Evolutionary conservation across 805 yeast genomes (phyloP), one percentile per base, ranked within the genome.

Genomic region (Saturnispora quitensis): DNA sequence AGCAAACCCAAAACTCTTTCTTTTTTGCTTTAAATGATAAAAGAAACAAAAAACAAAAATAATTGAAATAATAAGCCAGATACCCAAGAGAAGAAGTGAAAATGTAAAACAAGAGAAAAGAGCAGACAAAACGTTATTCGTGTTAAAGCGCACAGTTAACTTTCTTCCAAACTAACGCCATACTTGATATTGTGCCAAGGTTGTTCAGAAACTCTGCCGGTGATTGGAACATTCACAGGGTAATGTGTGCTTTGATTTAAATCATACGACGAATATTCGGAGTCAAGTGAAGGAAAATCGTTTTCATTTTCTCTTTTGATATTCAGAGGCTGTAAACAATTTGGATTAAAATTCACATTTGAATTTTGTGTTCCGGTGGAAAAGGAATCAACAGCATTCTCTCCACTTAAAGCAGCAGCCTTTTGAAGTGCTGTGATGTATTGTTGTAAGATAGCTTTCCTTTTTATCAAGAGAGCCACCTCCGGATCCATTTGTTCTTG

Each of bases 371-470:
- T 31, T 31, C 34, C 34, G 3, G 15, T 13, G 4, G 12, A 31
- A 1, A 6, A 2, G 3, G 34, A 31, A 3, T 31, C 34, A 3
- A 31, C 34, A 31, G 15, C 15, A 10, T 10, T 12, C 13, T 31
- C 15, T 18, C 4, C n/a, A 22, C 31, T 25, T 12, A 27, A 18
- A 12, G 36, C 20, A 25, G 50, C 50, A 24, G 50, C 50, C 7
- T 18, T 40, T 42, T 48, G 50, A n/a, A 48, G 34, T 3, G 50
- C 43, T 24, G 25, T 18, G 17, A 48, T 48, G 18, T 42, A 42
- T 33, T 48, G 50, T 33, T 48, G 45, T 10, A 48, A 10, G 4
- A 42, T 17, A 8, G 43, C 13, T 22, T 48, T 48, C 18, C 50
- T 40, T 22, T 42, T 33, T 4, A 48, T 22, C n/a, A 48, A 34